Conservation (phyloP, 805 yeast genomes). For the Yueomyces sinensis region DNA sequence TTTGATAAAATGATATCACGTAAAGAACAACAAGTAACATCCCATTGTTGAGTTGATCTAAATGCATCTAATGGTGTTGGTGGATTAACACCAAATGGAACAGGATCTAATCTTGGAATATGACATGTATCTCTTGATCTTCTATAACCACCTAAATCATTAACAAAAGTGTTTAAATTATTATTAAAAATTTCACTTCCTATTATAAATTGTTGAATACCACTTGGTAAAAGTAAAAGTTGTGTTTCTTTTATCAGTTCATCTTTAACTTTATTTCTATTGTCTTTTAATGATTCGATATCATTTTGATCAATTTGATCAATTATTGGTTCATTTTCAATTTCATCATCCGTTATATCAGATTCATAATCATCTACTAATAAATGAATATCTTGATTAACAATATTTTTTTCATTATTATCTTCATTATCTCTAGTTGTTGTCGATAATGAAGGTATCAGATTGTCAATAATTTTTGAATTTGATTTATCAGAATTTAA, state of each 20-base stretch:
- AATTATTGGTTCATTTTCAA: slow-evolving; percentile 10
- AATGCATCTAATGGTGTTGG: slow-evolving; percentile 25
- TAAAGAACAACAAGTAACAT: slow-evolving; percentile 13
- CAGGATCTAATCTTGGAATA: slow-evolving; percentile 12
- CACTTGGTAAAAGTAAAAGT: slow-evolving; percentile 18
- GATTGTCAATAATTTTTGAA: neutral
- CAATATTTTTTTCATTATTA: neutral
- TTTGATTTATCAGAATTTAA: neutral
- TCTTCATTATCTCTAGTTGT: neutral
- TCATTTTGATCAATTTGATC: slow-evolving; percentile 3
- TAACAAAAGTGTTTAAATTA: slow-evolving; percentile 10
- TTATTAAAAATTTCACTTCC: slow-evolving; percentile 15
- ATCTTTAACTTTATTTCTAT: slow-evolving; percentile 6
- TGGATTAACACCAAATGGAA: slow-evolving; percentile 21
- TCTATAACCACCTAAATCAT: slow-evolving; percentile 18
- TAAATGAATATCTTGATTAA: slow-evolving; percentile 2
- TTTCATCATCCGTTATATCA: slow-evolving; percentile 15
- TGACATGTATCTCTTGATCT: slow-evolving; percentile 17
- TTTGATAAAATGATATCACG: slow-evolving; percentile 3
- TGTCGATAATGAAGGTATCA: no score
- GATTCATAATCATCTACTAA: slow-evolving; percentile 6
- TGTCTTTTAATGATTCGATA: slow-evolving; percentile 6
- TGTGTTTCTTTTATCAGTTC: slow-evolving; percentile 9
- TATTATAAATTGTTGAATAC: slow-evolving; percentile 24
- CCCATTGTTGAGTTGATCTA: slow-evolving; percentile 25